Evolutionary conservation across 345 rosid species (phyloP), one percentile per base, ranked within the genome.

Genomic region (Murraya koenigii): DNA sequence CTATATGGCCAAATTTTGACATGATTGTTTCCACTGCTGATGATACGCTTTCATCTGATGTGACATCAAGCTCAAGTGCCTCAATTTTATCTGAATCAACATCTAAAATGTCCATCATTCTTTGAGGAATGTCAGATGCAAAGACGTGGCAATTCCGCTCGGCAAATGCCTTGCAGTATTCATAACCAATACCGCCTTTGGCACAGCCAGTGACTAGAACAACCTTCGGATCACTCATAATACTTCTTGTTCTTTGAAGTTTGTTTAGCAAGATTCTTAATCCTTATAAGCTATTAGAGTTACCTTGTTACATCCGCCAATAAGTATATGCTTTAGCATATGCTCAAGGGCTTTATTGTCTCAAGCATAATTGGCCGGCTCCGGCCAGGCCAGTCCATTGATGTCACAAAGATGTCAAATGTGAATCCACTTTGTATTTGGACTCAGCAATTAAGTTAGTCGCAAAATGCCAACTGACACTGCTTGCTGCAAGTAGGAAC

Each of bases 191-290:
- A 77, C 93, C 90, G 2, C 95, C 93, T 80, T 77, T 91, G 14
- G 91, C 90, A 58, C 93, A 89, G 11, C 93, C 93, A 0, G 92
- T 91, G 81, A 91, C 87, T 0, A 88, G 84, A 74, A 89, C 92
- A 72, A 88, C 85, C 84, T 79, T 87, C 2, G 77, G 80, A 47
- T 86, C 86, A 13, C 59, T 64, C 91, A 85, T 88, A 58, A 86
- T 62, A 22, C 66, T 47, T 65, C 7, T 70, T 7, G 3, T 49
- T 66, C 41, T 13, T 8, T 67, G 52, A 30, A 23, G 4, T 60
- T 63, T 47, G 44, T 13, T 33, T 52, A 15, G 15, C 19, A 71
- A 20, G 25, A 52, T 6, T 74, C 35, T 39, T 65, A 30, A n/a
- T 44, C 33, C 63, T 74, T 59, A 56, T 73, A 72, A 47, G n/a